These are phyloP conservation scores for Ascochyta lentis DNA, from an alignment of 2,329 filamentous ascomycete species.

Conservation along the genomic window DNA sequence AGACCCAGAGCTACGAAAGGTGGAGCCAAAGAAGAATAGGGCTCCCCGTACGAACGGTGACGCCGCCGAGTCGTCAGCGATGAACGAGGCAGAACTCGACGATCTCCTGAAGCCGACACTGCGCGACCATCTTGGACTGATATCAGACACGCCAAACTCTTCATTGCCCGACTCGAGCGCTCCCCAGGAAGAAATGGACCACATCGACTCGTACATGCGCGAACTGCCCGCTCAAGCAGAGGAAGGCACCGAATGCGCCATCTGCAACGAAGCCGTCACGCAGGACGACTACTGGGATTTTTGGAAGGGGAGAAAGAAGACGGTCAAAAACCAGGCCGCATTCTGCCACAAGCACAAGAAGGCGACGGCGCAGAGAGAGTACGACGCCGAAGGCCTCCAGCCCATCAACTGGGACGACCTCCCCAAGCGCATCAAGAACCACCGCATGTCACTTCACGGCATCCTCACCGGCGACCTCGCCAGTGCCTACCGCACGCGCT, in stretches of 20 bases:
- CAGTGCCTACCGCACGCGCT: slow-evolving; percentile 24
- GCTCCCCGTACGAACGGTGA: not conserved
- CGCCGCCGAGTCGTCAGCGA: not conserved
- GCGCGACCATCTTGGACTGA: slow-evolving; percentile 22
- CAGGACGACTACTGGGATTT: slow-evolving; percentile 59
- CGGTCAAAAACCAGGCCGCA: slow-evolving; percentile 60
- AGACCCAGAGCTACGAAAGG: slow-evolving; percentile 7
- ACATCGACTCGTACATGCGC: slow-evolving; percentile 26
- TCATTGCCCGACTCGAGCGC: slow-evolving; percentile 28
- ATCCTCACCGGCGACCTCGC: slow-evolving; percentile 62
- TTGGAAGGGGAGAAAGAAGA: slow-evolving; percentile 32
- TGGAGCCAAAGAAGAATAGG: not conserved
- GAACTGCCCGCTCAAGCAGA: slow-evolving; percentile 25
- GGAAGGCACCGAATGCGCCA: slow-evolving; percentile 60
- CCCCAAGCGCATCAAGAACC: slow-evolving; percentile 62
- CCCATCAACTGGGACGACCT: slow-evolving; percentile 72
- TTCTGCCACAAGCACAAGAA: slow-evolving; percentile 49
- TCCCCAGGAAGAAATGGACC: slow-evolving; percentile 22
- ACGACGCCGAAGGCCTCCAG: slow-evolving; percentile 68
- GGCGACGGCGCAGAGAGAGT: slow-evolving; percentile 48
- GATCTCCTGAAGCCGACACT: slow-evolving; percentile 13
- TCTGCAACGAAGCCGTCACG: slow-evolving; percentile 69
- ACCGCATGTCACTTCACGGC: slow-evolving; percentile 62
- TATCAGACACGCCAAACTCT: slow-evolving; percentile 10
- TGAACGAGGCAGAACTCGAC: not conserved